phyloP scores from a whole-genome alignment of 805 yeast genomes.

The Kodamaea kakaduensis region DNA sequence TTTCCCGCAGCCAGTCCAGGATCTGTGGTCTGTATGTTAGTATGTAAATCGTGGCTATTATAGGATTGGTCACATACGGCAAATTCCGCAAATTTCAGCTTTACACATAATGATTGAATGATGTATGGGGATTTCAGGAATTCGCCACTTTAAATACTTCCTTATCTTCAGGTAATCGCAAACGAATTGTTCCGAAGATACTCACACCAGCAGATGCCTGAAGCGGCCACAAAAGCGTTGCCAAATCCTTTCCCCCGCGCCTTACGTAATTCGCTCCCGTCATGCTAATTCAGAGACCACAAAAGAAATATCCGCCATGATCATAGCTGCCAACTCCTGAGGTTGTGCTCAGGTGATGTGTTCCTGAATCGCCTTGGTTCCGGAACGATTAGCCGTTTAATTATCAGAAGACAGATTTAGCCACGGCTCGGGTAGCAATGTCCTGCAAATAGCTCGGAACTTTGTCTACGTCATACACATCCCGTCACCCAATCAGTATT shows the following conservation, averaged over 20 bases:
- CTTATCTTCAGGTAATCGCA: slow-evolving; percentile 4
- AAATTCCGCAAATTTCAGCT: slow-evolving; percentile 36
- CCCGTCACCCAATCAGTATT: too few relatives aligned
- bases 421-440: too few relatives aligned
- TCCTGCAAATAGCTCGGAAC: slow-evolving; percentile 3
- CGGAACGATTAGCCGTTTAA: too few relatives aligned
- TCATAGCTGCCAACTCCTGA: too few relatives aligned
- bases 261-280: slow-evolving; percentile 2
- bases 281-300: neutral
- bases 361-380: too few relatives aligned
- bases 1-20: slow-evolving; percentile 65
- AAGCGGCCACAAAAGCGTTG: slow-evolving; percentile 1
- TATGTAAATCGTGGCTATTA: neutral
- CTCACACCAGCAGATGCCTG: slow-evolving; percentile 5
- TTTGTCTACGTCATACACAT: too few relatives aligned
- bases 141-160: slow-evolving; percentile 3
- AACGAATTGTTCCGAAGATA: slow-evolving; percentile 2
- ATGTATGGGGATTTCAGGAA: neutral
- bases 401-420: too few relatives aligned
- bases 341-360: too few relatives aligned
- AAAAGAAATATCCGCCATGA: neutral
- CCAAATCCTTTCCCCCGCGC: slow-evolving; percentile 4
- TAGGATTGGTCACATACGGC: slow-evolving; percentile 18
- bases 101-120: slow-evolving; percentile 23
- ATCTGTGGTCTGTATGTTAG: slow-evolving; percentile 37